Evolutionary conservation across 306 rosid species (phyloP).

Genomic region (Amphicarpaea edgeworthii): DNA sequence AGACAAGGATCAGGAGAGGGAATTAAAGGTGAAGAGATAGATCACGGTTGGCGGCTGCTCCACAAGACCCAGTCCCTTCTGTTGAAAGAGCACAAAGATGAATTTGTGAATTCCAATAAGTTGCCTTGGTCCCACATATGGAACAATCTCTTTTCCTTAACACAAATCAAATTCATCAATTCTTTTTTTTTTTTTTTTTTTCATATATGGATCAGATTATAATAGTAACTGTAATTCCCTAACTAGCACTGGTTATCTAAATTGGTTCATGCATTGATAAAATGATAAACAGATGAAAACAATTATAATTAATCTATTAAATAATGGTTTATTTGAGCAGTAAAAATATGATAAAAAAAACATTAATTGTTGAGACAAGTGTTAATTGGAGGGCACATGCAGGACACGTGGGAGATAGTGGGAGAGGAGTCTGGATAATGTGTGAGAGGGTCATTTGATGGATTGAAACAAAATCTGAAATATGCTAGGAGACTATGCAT

Average conservation of each 20-base stretch:
- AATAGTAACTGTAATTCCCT: too few species aligned
- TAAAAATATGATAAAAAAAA: neutral
- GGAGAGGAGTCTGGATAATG: neutral
- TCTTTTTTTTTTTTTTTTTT: neutral
- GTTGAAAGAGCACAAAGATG: slow-evolving; percentile 72
- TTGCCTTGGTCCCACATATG: slow-evolving; percentile 75
- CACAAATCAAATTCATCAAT: too few species aligned
- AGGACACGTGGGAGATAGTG: slow-evolving; percentile 43
- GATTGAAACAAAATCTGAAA: neutral
- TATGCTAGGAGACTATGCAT: slow-evolving; percentile 31
- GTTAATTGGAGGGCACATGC: slow-evolving; percentile 6
- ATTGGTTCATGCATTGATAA: slow-evolving; percentile 32
- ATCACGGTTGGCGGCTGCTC: slow-evolving; percentile 68
- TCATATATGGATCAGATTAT: neutral
- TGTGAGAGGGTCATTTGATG: slow-evolving; percentile 44
- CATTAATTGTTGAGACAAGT: slow-evolving; percentile 22
- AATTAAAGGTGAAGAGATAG: too few species aligned
- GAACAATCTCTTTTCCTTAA: slow-evolving; percentile 81
- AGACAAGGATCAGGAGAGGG: too few species aligned
- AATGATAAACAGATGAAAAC: neutral
- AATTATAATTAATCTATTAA: neutral
- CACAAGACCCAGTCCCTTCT: slow-evolving; percentile 65
- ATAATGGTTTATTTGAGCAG: too few species aligned
- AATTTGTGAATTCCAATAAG: slow-evolving; percentile 88
- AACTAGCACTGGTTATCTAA: neutral